These are phyloP conservation scores for Syncephalastrum monosporum DNA, from an alignment of 371 early-diverging fungal species.

Conservation along the genomic window DNA sequence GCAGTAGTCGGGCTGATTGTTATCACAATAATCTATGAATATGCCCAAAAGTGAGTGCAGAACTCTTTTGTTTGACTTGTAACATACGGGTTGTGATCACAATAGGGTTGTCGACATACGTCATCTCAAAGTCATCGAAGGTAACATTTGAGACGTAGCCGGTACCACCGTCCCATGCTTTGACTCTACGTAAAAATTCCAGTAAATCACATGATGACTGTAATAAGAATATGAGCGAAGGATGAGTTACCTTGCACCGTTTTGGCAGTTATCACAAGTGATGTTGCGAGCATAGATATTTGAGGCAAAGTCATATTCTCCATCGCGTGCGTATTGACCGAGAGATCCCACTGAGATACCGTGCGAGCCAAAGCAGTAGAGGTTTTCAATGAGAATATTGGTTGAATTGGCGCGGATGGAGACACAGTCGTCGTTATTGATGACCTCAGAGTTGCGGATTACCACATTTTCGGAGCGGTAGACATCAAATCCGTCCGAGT, in stretches of 20 bases:
- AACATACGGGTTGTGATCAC: slow-evolving; percentile 29
- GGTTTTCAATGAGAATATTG: slow-evolving; percentile 16
- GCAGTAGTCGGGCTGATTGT: slow-evolving; percentile 26
- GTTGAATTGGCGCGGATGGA: slow-evolving; percentile 20
- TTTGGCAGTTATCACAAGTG: slow-evolving; percentile 18
- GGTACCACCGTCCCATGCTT: slow-evolving; percentile 32
- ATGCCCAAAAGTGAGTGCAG: not conserved
- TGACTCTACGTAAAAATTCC: slow-evolving; percentile 4
- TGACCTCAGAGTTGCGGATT: slow-evolving; percentile 16
- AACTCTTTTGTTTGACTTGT: not conserved
- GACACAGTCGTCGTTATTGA: slow-evolving; percentile 27
- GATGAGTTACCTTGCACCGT: slow-evolving; percentile 20
- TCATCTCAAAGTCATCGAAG: slow-evolving; percentile 20
- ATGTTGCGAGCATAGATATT: slow-evolving; percentile 19
- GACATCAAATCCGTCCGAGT: slow-evolving; percentile 20
- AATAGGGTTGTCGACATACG: slow-evolving; percentile 28
- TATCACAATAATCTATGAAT: slow-evolving; percentile 27
- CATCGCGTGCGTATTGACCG: slow-evolving; percentile 18
- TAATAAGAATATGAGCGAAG: not conserved
- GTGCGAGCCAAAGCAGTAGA: slow-evolving; percentile 28
- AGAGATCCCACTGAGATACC: slow-evolving; percentile 28
- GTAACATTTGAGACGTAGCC: slow-evolving; percentile 26
- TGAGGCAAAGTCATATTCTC: slow-evolving; percentile 18
- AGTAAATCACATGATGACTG: not conserved
- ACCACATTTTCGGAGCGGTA: slow-evolving; percentile 10